Percentiles rank a stretch among this genome's conserved stretches.
Evolutionary conservation across 2,329 filamentous ascomycete genomes (phyloP).

Genomic region (Beauveria medogensis): DNA sequence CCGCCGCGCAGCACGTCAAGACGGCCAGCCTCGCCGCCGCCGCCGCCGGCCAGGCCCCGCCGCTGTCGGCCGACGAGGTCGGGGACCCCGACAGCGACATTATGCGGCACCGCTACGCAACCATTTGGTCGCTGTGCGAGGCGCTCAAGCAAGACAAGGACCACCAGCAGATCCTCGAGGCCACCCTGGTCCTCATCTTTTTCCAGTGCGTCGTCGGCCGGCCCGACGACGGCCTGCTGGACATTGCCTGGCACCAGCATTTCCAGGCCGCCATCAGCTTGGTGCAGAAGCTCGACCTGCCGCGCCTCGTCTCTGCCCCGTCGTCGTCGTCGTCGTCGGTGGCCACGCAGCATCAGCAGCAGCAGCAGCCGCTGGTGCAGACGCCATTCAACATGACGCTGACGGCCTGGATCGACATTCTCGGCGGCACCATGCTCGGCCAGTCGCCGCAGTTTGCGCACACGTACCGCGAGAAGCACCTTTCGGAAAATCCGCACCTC

Average conservation of each 20-base stretch:
- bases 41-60: constrained; percentile 47
- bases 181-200: constrained; percentile 89
- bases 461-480: constrained; percentile 90
- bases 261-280: constrained; percentile 85
- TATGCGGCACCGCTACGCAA: constrained; percentile 82
- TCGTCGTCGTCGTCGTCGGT: constrained; percentile 28
- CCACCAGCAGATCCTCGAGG: constrained; percentile 83
- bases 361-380: constrained; percentile 34
- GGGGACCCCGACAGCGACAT: constrained; percentile 59
- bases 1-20: constrained; percentile 88
- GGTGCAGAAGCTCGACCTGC: constrained; percentile 76
- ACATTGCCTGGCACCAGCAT: constrained; percentile 96
- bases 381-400: constrained; percentile 93
- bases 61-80: too few species aligned
- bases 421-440: constrained; percentile 87
- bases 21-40: constrained; percentile 46
- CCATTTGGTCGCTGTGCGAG: constrained; percentile 78
- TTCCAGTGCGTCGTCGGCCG: constrained; percentile 89
- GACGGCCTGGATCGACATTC: constrained; percentile 92
- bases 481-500: constrained; percentile 55
- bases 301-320: constrained; percentile 54
- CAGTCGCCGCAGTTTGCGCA: constrained; percentile 82
- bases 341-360: too few species aligned
- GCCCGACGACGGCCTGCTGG: constrained; percentile 73
- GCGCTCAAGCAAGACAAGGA: constrained; percentile 72